Evolutionary conservation across 176 grass and related monocot genomes (phyloP), one percentile per base, ranked within the genome.

Genomic region (Paspalum vaginatum): DNA sequence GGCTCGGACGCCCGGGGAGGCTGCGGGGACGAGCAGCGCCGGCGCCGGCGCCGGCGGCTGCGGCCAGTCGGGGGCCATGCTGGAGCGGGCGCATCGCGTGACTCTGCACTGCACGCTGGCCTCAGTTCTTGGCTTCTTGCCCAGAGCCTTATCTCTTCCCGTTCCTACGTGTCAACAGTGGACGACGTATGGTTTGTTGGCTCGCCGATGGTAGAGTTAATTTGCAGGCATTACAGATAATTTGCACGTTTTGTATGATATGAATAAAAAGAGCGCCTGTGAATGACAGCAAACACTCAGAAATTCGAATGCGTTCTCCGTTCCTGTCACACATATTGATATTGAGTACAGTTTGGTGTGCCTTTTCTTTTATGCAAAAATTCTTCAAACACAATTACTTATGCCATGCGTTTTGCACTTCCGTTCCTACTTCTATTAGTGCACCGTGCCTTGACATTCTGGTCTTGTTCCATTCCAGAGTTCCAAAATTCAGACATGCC

Each of bases 71-170:
- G 25, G 21, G 18, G 46, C 64, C 27, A 44, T 82, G 79, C 45
- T 54, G 79, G 3, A 59, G 77, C 50, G 50, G 41, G 50, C 2
- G 70, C 84, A 72, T 74, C 60, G 25, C 68, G 9, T 42, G 76
- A 55, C 45, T 4, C n/a, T 2, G n/a, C 43, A n/a, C n/a, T 2
- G n/a, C 43, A n/a, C 20, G 15, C 5, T 21, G 25, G 45, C 22
- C 55, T 27, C 32, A 59, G 11, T 18, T 43, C 44, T 13, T 52
- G 6, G 58, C n/a, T 48, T 39, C 50, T 20, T 20, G 10, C 65
- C 9, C 40, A 4, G 13, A 52, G 59, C 71, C 76, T 79, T 67
- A 79, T 79, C 76, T 65, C 76, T 66, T 79, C 3, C 21, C 6
- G 60, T 12, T 20, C n/a, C 41, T 26, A 9, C 44, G 46, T 45